Evolutionary conservation across 306 rosid species (phyloP), one percentile per base, ranked within the genome.

Genomic region (Acacia acuminata): DNA sequence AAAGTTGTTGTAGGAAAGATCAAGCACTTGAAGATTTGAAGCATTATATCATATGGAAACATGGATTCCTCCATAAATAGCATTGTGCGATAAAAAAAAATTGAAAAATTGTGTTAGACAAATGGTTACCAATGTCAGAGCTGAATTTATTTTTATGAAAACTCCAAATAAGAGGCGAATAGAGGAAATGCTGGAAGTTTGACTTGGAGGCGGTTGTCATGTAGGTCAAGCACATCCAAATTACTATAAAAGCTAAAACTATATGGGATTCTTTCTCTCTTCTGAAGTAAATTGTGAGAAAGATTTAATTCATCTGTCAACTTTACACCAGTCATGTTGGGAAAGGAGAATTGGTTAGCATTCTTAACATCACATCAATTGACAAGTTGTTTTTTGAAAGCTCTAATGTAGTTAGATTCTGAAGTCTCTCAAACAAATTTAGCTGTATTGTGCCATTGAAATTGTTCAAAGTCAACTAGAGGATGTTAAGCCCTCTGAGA

Each of bases 191-290:
- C 3, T 3, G 84, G 81, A 44, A 90, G 56, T 24, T 16, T 13
- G 6, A 90, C 91, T 25, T 64, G 80, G 17, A 90, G 82, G 2
- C 63, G 53, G 81, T 91, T 91, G 4, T 71, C 73, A 69, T 74
- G 85, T 12, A 91, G 89, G 82, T 89, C 92, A 60, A 91, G 76
- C 0, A 22, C 0, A 1, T 0, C 0, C 67, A 91, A 14, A 47
- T 47, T 47, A 16, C 15, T 44, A 9, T n/a, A 2, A 38, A 51
- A 10, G 22, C 27, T 15, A 63, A 25, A 14, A 73, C 82, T 71
- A 0, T 12, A 25, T 0, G 38, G 16, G 32, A 81, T 71, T 48
- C 80, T 84, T 56, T 80, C 77, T 16, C 86, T 16, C 22, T 36
- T 20, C 5, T 0, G 15, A 13, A 93, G 40, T 0, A 36, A 42